A percentile compares a stretch with the other conserved stretches of the same genome.
These are phyloP conservation scores for Populus hybrid DNA, from an alignment of 441 rosid genomes.

Conservation along the genomic window DNA sequence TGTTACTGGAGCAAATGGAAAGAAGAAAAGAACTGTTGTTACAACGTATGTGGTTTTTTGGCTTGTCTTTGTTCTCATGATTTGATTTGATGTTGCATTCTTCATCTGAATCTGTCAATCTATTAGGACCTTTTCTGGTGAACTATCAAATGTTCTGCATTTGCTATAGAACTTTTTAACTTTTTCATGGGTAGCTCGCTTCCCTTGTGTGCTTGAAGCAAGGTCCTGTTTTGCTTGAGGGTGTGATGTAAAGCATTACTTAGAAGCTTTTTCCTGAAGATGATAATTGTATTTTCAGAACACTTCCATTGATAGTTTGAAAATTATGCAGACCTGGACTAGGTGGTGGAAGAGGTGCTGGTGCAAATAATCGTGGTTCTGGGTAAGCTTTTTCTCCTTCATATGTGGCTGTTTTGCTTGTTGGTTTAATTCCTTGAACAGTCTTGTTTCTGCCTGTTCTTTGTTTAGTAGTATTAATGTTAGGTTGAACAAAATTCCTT, in stretches of 20 bases:
- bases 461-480: not conserved
- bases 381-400: constrained; percentile 44
- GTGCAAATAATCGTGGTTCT: constrained; percentile 45
- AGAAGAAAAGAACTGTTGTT: constrained; percentile 63
- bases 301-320: constrained; percentile 9
- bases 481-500: not conserved
- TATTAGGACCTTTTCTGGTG: not conserved
- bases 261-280: not conserved
- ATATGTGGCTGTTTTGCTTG: not conserved
- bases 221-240: too few species aligned
- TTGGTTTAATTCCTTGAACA: not conserved
- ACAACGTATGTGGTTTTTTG: constrained; percentile 51
- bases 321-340: constrained; percentile 56
- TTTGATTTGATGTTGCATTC: not conserved
- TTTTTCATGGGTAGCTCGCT: not conserved
- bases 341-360: constrained; percentile 45
- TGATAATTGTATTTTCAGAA: not conserved
- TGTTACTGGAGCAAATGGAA: too few species aligned
- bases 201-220: not conserved
- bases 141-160: not conserved
- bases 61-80: not conserved
- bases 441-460: too few species aligned
- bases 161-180: not conserved
- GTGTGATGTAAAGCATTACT: not conserved
- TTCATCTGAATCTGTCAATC: not conserved